phyloP scores from a whole-genome alignment of 345 rosid genomes.

The Moringa oleifera region DNA sequence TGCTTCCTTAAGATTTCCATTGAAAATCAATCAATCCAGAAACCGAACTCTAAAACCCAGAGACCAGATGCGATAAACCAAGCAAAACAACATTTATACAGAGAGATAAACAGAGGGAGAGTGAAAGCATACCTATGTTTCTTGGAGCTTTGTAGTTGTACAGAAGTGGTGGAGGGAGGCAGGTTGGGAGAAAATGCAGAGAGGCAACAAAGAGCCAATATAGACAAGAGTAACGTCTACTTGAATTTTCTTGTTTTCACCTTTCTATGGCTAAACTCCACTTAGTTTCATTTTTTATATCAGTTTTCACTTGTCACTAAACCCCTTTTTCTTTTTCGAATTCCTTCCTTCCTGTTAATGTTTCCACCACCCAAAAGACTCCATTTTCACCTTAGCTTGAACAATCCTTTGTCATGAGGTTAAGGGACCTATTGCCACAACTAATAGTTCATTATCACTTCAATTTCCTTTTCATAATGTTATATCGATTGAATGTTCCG shows the following conservation, averaged over 20 bases:
- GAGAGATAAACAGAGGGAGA: conserved; percentile 7
- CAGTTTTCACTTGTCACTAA: conserved; percentile 14
- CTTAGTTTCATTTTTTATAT: neutral
- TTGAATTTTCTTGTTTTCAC: conserved; percentile 53
- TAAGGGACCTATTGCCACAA: no score
- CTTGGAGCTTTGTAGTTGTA: neutral
- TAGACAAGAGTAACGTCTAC: conserved; percentile 33
- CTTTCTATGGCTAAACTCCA: no score
- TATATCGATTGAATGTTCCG: no score
- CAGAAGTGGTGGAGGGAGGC: conserved; percentile 1
- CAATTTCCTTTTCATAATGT: no score
- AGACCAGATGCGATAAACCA: neutral
- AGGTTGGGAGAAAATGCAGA: conserved; percentile 16
- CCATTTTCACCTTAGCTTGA: neutral
- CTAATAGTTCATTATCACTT: no score
- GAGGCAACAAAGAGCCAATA: conserved; percentile 18
- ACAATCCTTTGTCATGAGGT: no score
- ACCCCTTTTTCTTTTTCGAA: conserved; percentile 10
- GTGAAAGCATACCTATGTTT: conserved; percentile 15
- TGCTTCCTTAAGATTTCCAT: no score
- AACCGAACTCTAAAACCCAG: neutral
- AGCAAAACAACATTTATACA: neutral
- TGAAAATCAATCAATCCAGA: neutral
- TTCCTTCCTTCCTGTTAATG: neutral
- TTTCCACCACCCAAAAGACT: neutral